phyloP scores from a whole-genome alignment of 1,284 basidiomycete genomes.

The Ganoderma sinense region DNA sequence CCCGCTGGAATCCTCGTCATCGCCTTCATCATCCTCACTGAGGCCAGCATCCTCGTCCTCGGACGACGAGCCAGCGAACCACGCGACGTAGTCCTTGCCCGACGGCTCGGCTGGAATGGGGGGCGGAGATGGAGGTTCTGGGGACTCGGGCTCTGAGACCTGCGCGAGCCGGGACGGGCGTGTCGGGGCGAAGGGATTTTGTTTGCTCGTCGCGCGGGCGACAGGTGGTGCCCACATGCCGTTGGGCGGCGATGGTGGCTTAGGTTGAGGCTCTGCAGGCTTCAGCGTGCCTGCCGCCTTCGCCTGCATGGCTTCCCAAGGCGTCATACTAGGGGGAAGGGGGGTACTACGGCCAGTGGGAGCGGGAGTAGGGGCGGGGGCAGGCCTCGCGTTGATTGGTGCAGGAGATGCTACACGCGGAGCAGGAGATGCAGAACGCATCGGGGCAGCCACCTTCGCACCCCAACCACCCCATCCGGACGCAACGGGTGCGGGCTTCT shows the following conservation, averaged over 20 bases:
- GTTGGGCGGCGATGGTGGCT: constrained; percentile 16
- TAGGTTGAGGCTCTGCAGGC: constrained; percentile 14
- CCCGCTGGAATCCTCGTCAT: constrained; percentile 21
- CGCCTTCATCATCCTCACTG: constrained; percentile 26
- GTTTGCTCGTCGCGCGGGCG: constrained; percentile 20
- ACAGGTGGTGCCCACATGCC: constrained; percentile 26
- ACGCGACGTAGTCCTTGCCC: constrained; percentile 26
- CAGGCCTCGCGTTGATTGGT: constrained; percentile 15
- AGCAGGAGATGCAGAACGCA: constrained; percentile 7
- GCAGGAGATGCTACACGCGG: not conserved
- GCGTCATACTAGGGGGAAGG: constrained; percentile 12
- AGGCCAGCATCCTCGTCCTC: constrained; percentile 27
- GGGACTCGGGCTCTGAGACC: constrained; percentile 26
- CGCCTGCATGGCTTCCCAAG: constrained; percentile 19
- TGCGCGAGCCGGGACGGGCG: constrained; percentile 29
- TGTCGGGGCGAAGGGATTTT: constrained; percentile 25
- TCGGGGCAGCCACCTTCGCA: not conserved
- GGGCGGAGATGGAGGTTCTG: constrained; percentile 26
- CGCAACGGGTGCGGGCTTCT: constrained; percentile 26
- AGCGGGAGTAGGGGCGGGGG: constrained; percentile 1
- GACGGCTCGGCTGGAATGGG: constrained; percentile 17
- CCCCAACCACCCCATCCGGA: not conserved
- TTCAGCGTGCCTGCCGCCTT: constrained; percentile 7
- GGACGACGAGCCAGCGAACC: constrained; percentile 30
- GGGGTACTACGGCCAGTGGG: constrained; percentile 17